phyloP scores from a whole-genome alignment of 1,139 yeast species.

The Yamadazyma mexicana region DNA sequence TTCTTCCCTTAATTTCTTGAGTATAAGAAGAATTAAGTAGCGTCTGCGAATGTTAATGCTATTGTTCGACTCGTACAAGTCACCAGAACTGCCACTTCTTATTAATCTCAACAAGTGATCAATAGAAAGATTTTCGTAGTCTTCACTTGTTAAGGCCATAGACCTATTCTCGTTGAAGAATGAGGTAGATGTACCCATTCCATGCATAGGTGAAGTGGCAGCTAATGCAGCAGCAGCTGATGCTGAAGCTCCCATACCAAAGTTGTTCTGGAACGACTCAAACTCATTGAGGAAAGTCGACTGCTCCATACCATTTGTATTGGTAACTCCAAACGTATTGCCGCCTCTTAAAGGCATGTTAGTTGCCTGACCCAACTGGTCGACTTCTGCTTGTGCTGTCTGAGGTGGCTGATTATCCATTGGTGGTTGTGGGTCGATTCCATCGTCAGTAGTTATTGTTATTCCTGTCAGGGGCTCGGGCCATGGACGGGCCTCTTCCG shows the following conservation, averaged over 20 bases:
- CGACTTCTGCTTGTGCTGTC: background rate
- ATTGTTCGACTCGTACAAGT: conserved; percentile 6
- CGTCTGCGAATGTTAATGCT: conserved; percentile 29
- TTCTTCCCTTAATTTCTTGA: conserved; percentile 40
- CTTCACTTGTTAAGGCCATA: conserved; percentile 37
- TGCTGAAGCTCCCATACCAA: conserved; percentile 12
- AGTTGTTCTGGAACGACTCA: conserved; percentile 16
- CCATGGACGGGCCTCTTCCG: no score
- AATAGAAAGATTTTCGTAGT: conserved; percentile 37
- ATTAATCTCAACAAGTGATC: conserved; percentile 41
- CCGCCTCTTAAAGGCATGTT: background rate
- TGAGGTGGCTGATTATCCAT: background rate
- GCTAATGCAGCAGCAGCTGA: conserved; percentile 19
- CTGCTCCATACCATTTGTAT: conserved; percentile 1
- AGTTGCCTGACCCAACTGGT: background rate
- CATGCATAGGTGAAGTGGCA: conserved; percentile 10
- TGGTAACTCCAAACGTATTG: background rate
- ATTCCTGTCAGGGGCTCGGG: background rate
- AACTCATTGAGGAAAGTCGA: conserved; percentile 15
- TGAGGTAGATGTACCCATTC: conserved; percentile 1
- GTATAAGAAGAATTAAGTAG: conserved; percentile 35
- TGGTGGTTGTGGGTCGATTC: background rate
- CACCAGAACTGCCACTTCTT: conserved; percentile 14
- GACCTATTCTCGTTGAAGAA: conserved; percentile 24
- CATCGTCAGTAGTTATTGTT: conserved; percentile 1